A percentile compares a stretch with the other conserved stretches of the same genome.
Conservation (phyloP, 2,329 filamentous ascomycete genomes). For the Alternaria gansuensis region DNA sequence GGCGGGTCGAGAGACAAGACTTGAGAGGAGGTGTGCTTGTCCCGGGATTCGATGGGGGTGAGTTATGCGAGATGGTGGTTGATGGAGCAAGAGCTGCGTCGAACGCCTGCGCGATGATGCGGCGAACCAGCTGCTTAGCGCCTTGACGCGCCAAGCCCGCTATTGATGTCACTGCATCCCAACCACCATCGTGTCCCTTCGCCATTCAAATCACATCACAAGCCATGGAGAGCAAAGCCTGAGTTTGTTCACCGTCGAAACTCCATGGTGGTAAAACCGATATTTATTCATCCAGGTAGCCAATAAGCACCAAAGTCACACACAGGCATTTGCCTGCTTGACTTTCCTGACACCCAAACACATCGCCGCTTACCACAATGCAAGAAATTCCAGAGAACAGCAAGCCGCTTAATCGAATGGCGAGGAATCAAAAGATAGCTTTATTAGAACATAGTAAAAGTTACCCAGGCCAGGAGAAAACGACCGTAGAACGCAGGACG, state of each 20-base stretch:
- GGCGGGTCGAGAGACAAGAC: conserved; percentile 46
- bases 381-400: background rate
- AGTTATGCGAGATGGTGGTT: conserved; percentile 38
- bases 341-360: background rate
- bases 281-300: conserved; percentile 5
- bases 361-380: conserved; percentile 6
- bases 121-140: conserved; percentile 24
- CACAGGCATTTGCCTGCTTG: conserved; percentile 1
- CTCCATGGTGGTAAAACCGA: background rate
- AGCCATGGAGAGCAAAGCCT: background rate
- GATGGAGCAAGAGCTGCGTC: conserved; percentile 44
- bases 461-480: background rate
- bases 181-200: conserved; percentile 3
- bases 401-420: background rate
- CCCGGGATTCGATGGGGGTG: conserved; percentile 33
- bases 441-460: conserved; percentile 15
- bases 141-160: conserved; percentile 19
- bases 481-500: conserved; percentile 14
- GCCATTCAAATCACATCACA: background rate
- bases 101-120: conserved; percentile 37
- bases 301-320: background rate
- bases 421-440: conserved; percentile 6
- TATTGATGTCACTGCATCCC: conserved; percentile 20
- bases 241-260: background rate
- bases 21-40: conserved; percentile 35